These are phyloP conservation scores for Laguncularia racemosa DNA, from an alignment of 345 rosid species.

Conservation along the genomic window DNA sequence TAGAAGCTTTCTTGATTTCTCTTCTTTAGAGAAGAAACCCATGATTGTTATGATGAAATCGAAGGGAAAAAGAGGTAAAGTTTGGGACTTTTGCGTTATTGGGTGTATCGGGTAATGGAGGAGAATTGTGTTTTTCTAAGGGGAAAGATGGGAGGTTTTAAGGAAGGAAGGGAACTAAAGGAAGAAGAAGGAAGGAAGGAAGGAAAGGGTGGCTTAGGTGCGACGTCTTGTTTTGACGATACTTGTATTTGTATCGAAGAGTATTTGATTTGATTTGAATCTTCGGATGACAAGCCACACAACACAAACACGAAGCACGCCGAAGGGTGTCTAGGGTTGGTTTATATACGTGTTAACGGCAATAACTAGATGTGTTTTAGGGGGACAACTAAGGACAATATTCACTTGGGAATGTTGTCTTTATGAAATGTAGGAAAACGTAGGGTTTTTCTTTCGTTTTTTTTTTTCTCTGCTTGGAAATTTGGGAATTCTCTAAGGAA, in stretches of 20 bases:
- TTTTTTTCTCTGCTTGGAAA: no score
- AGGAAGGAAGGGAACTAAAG: no score
- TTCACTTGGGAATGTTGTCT: no score
- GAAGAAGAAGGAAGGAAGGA: no score
- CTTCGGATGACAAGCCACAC: no score
- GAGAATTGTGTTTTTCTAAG: background rate
- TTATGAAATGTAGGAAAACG: background rate
- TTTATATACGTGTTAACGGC: constrained; percentile 1
- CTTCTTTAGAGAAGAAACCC: constrained; percentile 69
- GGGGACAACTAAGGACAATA: no score
- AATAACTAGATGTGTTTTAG: constrained; percentile 7
- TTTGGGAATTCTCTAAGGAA: no score
- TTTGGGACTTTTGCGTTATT: background rate
- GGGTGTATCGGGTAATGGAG: constrained; percentile 3
- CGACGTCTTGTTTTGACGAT: constrained; percentile 32
- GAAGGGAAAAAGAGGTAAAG: no score
- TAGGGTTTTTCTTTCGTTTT: no score
- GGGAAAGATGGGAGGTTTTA: background rate
- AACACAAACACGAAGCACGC: background rate
- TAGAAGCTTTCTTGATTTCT: constrained; percentile 29
- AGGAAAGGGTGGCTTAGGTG: constrained; percentile 15
- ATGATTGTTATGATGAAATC: constrained; percentile 17
- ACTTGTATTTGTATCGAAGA: constrained; percentile 13
- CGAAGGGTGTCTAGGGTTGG: background rate
- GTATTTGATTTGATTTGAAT: background rate